Percentiles rank a stretch among this genome's conserved stretches.
Evolutionary conservation across 768 basidiomycete genomes (phyloP).

Genomic region (Mycena indigotica): DNA sequence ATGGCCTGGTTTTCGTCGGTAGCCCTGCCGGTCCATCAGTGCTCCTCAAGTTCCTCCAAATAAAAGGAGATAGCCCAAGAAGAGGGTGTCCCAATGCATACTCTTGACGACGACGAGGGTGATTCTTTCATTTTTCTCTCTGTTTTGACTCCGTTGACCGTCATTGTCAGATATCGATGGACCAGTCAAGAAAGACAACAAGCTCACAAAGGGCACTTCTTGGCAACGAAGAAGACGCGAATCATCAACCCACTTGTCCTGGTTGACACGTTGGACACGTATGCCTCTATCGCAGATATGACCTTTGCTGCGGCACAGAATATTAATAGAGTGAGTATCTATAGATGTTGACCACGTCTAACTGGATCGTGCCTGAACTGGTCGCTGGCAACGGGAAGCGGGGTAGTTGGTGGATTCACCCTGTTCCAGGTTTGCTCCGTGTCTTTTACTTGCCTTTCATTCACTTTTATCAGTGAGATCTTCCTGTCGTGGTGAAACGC

Average conservation of each 20-base stretch:
- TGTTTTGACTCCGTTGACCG: neutral
- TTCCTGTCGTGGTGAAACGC: constrained; percentile 73
- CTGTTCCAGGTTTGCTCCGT: constrained; percentile 68
- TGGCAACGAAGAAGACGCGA: constrained; percentile 49
- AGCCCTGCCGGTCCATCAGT: constrained; percentile 83
- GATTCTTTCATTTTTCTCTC: constrained; percentile 24
- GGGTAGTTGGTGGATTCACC: constrained; percentile 78
- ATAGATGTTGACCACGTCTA: constrained; percentile 25
- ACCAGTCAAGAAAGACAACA: constrained; percentile 44
- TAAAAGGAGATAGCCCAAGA: constrained; percentile 72
- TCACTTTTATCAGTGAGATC: constrained; percentile 57
- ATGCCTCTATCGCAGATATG: constrained; percentile 80
- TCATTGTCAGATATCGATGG: constrained; percentile 57
- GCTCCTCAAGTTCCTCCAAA: constrained; percentile 64
- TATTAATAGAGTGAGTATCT: constrained; percentile 70
- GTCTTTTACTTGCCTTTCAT: neutral
- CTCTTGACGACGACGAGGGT: constrained; percentile 83
- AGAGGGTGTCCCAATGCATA: constrained; percentile 66
- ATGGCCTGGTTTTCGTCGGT: constrained; percentile 72
- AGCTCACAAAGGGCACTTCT: constrained; percentile 26
- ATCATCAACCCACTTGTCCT: constrained; percentile 71
- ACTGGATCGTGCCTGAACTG: constrained; percentile 75
- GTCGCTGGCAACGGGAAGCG: constrained; percentile 84
- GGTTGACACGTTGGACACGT: constrained; percentile 69
- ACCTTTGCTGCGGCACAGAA: constrained; percentile 68